Conservation (phyloP, 805 yeast genomes). For the Kodamaea kaohsiungensis region DNA sequence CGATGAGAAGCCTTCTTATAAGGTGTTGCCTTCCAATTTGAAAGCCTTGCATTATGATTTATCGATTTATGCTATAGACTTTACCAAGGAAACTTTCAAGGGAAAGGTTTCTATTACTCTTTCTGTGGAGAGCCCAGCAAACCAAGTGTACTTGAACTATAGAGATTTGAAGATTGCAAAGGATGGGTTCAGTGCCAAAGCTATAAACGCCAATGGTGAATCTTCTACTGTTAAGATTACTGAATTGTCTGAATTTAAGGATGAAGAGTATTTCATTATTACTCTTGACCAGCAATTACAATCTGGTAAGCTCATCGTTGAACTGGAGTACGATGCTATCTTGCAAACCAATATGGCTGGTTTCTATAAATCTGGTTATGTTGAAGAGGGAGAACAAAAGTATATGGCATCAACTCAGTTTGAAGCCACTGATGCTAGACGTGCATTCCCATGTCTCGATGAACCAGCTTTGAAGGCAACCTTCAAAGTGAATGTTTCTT, state of each 20-base stretch:
- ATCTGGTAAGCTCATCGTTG: constrained; percentile 23
- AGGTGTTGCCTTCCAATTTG: constrained; percentile 62
- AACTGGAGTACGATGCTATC: constrained; percentile 40
- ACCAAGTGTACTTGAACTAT: constrained; percentile 49
- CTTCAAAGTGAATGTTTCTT: constrained; percentile 46
- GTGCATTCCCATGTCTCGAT: constrained; percentile 60
- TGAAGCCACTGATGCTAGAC: constrained; percentile 60
- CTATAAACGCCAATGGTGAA: constrained; percentile 20
- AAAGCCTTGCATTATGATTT: constrained; percentile 76
- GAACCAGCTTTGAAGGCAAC: constrained; percentile 59
- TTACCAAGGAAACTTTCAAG: constrained; percentile 42
- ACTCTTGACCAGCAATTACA: constrained; percentile 45
- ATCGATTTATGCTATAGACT: constrained; percentile 59
- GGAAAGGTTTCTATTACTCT: constrained; percentile 53
- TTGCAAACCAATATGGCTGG: constrained; percentile 60
- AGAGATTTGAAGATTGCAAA: constrained; percentile 38
- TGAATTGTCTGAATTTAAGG: constrained; percentile 39
- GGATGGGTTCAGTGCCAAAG: constrained; percentile 21
- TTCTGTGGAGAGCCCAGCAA: constrained; percentile 42
- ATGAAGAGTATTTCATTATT: constrained; percentile 65
- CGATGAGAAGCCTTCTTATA: constrained; percentile 29
- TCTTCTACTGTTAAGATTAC: constrained; percentile 23
- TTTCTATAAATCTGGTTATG: constrained; percentile 50
- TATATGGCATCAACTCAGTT: constrained; percentile 54
- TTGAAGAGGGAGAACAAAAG: constrained; percentile 37